Percentiles rank a stretch among this genome's conserved stretches.
Conservation (phyloP, 2,329 filamentous ascomycete genomes). For the Aspergillus ibericus region DNA sequence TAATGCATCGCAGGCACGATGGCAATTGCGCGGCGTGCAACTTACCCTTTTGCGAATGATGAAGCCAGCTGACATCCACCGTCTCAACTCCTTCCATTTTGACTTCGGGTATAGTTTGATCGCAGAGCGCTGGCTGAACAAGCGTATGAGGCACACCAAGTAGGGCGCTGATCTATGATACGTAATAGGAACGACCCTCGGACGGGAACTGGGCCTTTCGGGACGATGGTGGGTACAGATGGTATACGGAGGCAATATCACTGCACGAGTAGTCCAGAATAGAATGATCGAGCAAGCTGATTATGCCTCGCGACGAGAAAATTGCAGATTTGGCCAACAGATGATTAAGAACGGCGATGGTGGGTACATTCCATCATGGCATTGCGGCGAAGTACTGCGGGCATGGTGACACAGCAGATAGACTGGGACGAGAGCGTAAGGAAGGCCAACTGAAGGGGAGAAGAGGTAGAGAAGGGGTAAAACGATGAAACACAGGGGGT, state of each 20-base stretch:
- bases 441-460: neutral
- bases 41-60: conserved; percentile 77
- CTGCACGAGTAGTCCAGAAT: neutral
- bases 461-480: neutral
- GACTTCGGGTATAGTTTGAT: neutral
- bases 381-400: conserved; percentile 17
- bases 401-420: conserved; percentile 16
- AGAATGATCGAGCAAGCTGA: neutral
- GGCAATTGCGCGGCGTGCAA: neutral
- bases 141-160: neutral
- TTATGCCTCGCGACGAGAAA: neutral
- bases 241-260: neutral
- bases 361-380: conserved; percentile 17
- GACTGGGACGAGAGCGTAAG: neutral
- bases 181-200: neutral
- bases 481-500: neutral
- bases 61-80: conserved; percentile 89
- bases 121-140: neutral
- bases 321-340: neutral
- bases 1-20: neutral
- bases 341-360: conserved; percentile 14
- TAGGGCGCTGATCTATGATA: neutral
- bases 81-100: conserved; percentile 78
- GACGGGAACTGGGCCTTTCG: neutral
- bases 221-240: neutral